These are phyloP conservation scores for Crithidia fasciculata DNA, from an alignment of 208 protist genomes.

Conservation along the genomic window DNA sequence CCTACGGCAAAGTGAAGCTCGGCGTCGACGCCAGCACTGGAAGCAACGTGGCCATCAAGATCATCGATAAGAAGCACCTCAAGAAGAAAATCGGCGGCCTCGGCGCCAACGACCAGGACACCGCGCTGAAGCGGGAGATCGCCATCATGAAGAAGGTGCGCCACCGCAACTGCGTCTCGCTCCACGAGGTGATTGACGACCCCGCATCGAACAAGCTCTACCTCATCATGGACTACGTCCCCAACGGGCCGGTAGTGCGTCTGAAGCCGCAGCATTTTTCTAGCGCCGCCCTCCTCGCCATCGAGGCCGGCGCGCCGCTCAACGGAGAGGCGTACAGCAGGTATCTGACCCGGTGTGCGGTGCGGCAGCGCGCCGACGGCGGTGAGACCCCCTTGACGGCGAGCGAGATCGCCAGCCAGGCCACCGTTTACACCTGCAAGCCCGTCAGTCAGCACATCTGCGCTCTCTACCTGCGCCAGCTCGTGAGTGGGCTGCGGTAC, in stretches of 20 bases:
- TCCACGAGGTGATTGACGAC: constrained; percentile 97
- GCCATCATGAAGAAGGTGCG: constrained; percentile 96
- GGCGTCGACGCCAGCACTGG: constrained; percentile 52
- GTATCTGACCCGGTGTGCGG: constrained; percentile 43
- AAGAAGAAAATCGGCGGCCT: constrained; percentile 56
- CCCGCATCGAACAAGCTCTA: constrained; percentile 87
- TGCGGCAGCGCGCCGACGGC: constrained; percentile 29
- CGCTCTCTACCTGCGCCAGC: constrained; percentile 66
- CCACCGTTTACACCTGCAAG: constrained; percentile 46
- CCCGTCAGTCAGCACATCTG: constrained; percentile 50
- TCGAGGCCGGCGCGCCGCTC: constrained; percentile 35
- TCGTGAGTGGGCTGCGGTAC: constrained; percentile 78
- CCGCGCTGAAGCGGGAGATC: constrained; percentile 71
- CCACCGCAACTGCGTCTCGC: constrained; percentile 94
- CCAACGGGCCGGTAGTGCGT: constrained; percentile 72
- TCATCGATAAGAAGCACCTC: constrained; percentile 75
- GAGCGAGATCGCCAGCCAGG: constrained; percentile 33
- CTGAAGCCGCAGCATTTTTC: constrained; percentile 46
- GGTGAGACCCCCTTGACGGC: constrained; percentile 30
- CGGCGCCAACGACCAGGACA: constrained; percentile 29
- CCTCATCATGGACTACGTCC: constrained; percentile 93
- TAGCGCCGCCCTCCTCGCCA: constrained; percentile 25
- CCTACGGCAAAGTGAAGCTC: constrained; percentile 78
- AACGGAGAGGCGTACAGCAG: constrained; percentile 43
- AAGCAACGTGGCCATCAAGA: constrained; percentile 79